A percentile compares a stretch with the other conserved stretches of the same genome.
Evolutionary conservation across 1,284 basidiomycete genomes (phyloP).

Genomic region (Malassezia japonica): DNA sequence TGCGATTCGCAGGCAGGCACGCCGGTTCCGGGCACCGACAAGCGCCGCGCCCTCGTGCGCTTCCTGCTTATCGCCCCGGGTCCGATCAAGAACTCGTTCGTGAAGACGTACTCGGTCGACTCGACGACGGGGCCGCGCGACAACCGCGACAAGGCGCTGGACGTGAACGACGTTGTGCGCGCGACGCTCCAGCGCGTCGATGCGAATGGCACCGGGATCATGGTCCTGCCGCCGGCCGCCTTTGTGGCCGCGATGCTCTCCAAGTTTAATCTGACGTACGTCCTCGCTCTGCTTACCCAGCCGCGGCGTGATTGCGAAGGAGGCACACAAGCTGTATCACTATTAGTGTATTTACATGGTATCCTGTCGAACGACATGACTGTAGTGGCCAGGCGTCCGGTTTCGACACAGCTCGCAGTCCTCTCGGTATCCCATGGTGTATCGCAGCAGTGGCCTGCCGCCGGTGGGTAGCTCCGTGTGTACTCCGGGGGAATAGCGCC

Average conservation of each 20-base stretch:
- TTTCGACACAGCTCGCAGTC: conserved; percentile 6
- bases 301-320: neutral
- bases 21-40: neutral
- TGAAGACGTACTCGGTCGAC: conserved; percentile 14
- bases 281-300: neutral
- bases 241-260: conserved; percentile 7
- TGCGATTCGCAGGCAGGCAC: conserved; percentile 46
- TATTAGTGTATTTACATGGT: neutral
- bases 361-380: neutral
- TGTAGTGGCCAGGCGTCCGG: conserved; percentile 6
- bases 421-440: conserved; percentile 6
- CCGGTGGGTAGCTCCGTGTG: neutral
- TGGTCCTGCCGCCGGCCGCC: conserved; percentile 7
- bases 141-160: conserved; percentile 7
- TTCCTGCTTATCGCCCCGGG: conserved; percentile 41
- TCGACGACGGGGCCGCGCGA: conserved; percentile 13
- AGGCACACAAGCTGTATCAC: conserved; percentile 10
- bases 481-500: conserved; percentile 7
- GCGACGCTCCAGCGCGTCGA: conserved; percentile 6
- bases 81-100: conserved; percentile 40
- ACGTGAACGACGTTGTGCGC: conserved; percentile 9
- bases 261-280: conserved; percentile 11
- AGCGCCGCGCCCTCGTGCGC: conserved; percentile 21
- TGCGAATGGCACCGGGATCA: conserved; percentile 2
- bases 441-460: neutral